phyloP scores from a whole-genome alignment of 805 yeast species.

The Wickerhamomyces silvicola region DNA sequence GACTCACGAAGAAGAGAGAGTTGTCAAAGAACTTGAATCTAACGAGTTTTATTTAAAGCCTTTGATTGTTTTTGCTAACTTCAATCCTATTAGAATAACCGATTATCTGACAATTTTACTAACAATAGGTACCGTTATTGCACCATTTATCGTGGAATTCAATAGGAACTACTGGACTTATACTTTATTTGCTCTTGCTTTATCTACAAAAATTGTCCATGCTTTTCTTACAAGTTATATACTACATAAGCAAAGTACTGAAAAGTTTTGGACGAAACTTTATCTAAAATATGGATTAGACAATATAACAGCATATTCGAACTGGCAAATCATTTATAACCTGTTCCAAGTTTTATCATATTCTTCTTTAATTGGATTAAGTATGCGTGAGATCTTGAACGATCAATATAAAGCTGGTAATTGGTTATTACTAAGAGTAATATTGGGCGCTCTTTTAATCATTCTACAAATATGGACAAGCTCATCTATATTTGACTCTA shows the following conservation, averaged over 20 bases:
- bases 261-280: conserved; percentile 57
- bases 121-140: conserved; percentile 32
- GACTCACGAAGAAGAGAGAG: conserved; percentile 28
- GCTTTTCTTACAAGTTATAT: conserved; percentile 44
- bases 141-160: conserved; percentile 33
- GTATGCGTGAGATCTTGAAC: conserved; percentile 26
- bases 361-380: conserved; percentile 39
- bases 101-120: conserved; percentile 47
- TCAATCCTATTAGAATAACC: conserved; percentile 55
- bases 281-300: conserved; percentile 60
- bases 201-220: conserved; percentile 45
- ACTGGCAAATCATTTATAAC: conserved; percentile 67
- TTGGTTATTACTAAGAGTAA: conserved; percentile 46
- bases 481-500: conserved; percentile 56
- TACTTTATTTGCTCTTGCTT: conserved; percentile 22
- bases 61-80: conserved; percentile 55
- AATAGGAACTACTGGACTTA: conserved; percentile 23
- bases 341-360: conserved; percentile 48
- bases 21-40: conserved; percentile 28
- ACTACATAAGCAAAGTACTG: conserved; percentile 51
- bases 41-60: conserved; percentile 43
- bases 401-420: conserved; percentile 26
- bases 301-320: conserved; percentile 58
- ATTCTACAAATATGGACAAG: conserved; percentile 65
- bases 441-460: conserved; percentile 51